phyloP scores from a whole-genome alignment of 2,329 filamentous ascomycete genomes.

The Dothideomycetes sp. region DNA sequence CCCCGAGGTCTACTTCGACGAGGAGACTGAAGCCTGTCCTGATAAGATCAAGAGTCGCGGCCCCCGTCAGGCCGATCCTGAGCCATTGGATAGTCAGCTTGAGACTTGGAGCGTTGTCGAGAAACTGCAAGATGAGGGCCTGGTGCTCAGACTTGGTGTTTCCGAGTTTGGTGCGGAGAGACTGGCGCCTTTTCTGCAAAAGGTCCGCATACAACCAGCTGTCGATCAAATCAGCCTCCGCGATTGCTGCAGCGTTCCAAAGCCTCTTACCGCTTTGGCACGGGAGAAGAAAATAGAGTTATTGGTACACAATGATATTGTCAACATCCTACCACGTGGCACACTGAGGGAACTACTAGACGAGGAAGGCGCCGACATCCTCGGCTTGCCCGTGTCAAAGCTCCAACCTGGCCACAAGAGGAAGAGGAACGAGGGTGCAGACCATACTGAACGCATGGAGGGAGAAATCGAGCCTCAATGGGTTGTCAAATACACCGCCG shows the following conservation, averaged over 20 bases:
- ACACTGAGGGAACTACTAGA: conserved; percentile 78
- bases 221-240: conserved; percentile 95
- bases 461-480: conserved; percentile 80
- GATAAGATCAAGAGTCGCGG: conserved; percentile 41
- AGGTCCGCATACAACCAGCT: conserved; percentile 59
- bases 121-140: conserved; percentile 56
- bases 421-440: conserved; percentile 26
- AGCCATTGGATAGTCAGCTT: conserved; percentile 50
- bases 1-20: conserved; percentile 86
- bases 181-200: conserved; percentile 62
- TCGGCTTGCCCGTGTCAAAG: conserved; percentile 48
- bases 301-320: conserved; percentile 88
- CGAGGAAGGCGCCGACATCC: conserved; percentile 60
- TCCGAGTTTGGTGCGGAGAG: conserved; percentile 86
- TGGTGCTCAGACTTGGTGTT: conserved; percentile 67
- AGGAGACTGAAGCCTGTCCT: conserved; percentile 69
- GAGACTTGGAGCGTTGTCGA: conserved; percentile 63
- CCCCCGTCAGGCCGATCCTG: conserved; percentile 35
- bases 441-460: conserved; percentile 44
- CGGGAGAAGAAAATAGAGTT: conserved; percentile 75
- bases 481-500: conserved; percentile 96
- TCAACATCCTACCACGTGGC: conserved; percentile 76
- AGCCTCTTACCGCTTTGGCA: conserved; percentile 73
- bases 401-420: conserved; percentile 26
- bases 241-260: conserved; percentile 92